Conservation (phyloP, 352 stramenopile genomes). For the Pythium monospermum region DNA sequence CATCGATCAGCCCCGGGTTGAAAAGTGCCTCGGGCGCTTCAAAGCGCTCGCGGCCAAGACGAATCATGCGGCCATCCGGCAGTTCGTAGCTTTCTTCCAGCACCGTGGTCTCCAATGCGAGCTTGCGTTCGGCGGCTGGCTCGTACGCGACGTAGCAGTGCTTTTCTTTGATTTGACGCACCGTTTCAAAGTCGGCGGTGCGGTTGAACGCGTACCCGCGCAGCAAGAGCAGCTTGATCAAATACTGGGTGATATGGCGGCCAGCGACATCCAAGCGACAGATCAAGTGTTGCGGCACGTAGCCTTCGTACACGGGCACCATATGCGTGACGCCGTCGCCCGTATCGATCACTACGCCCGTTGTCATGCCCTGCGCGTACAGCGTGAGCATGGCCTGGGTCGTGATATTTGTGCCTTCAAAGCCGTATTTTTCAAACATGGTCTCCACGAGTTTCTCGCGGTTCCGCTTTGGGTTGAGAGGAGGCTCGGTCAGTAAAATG, state of each 20-base stretch:
- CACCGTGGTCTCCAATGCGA: constrained; percentile 89
- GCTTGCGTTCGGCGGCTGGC: constrained; percentile 74
- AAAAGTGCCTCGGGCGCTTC: constrained; percentile 96
- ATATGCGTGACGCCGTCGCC: constrained; percentile 93
- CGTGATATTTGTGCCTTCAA: constrained; percentile 86
- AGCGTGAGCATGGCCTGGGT: constrained; percentile 93
- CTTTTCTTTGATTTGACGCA: constrained; percentile 94
- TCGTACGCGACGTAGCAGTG: constrained; percentile 93
- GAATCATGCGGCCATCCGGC: constrained; percentile 96
- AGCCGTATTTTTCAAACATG: constrained; percentile 94
- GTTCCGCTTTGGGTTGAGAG: constrained; percentile 91
- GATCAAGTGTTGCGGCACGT: constrained; percentile 88
- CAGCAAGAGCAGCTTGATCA: constrained; percentile 92
- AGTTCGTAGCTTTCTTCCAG: constrained; percentile 92
- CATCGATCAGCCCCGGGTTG: constrained; percentile 94
- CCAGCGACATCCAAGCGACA: constrained; percentile 89
- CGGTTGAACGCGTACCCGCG: constrained; percentile 90
- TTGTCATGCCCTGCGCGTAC: constrained; percentile 88
- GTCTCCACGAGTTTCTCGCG: constrained; percentile 88
- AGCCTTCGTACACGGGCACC: constrained; percentile 89
- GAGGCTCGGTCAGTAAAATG: constrained; percentile 91
- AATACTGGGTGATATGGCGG: constrained; percentile 92
- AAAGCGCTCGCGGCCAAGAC: constrained; percentile 94
- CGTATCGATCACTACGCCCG: constrained; percentile 90
- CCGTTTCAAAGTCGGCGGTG: constrained; percentile 91